Percentiles rank a stretch among this genome's conserved stretches.
Evolutionary conservation across 1,139 yeast species (phyloP).

Genomic region (Blastobotrys aristatus): DNA sequence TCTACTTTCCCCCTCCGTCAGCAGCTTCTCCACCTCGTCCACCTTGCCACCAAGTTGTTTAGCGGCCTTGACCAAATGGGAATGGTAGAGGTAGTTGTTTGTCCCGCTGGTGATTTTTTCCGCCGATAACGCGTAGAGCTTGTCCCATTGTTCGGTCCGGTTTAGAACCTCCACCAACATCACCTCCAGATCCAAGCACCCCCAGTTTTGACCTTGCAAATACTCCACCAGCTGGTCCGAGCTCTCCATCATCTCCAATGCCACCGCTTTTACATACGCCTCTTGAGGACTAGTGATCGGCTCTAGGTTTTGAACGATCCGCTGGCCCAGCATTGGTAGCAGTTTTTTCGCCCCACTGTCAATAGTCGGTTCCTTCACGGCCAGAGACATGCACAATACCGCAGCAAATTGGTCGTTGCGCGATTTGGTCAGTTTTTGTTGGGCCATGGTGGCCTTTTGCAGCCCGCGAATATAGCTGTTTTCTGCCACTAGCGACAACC

Average conservation of each 20-base stretch:
- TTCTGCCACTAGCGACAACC: conserved; percentile 34
- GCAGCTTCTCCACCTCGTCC: conserved; percentile 30
- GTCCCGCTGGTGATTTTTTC: conserved; percentile 21
- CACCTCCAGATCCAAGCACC: conserved; percentile 54
- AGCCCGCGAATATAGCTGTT: conserved; percentile 31
- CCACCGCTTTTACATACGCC: conserved; percentile 47
- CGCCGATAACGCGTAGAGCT: conserved; percentile 35
- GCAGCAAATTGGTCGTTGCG: conserved; percentile 45
- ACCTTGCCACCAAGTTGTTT: conserved; percentile 31
- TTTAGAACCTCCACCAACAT: conserved; percentile 46
- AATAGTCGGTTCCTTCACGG: conserved; percentile 24
- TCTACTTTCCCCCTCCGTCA: conserved; percentile 39
- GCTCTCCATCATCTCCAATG: conserved; percentile 37
- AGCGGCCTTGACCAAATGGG: conserved; percentile 42
- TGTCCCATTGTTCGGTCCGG: conserved; percentile 39
- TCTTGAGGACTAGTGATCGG: conserved; percentile 55
- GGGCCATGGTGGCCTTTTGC: conserved; percentile 35
- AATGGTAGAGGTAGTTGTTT: conserved; percentile 35
- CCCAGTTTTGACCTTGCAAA: conserved; percentile 36
- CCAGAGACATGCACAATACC: conserved; percentile 34
- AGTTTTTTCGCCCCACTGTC: conserved; percentile 42
- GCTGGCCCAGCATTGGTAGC: conserved; percentile 53
- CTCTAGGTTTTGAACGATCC: conserved; percentile 44
- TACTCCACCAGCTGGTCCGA: conserved; percentile 34
- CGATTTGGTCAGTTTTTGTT: conserved; percentile 28